phyloP scores from a whole-genome alignment of 2,329 filamentous ascomycete genomes.

The Penicillium sp. region DNA sequence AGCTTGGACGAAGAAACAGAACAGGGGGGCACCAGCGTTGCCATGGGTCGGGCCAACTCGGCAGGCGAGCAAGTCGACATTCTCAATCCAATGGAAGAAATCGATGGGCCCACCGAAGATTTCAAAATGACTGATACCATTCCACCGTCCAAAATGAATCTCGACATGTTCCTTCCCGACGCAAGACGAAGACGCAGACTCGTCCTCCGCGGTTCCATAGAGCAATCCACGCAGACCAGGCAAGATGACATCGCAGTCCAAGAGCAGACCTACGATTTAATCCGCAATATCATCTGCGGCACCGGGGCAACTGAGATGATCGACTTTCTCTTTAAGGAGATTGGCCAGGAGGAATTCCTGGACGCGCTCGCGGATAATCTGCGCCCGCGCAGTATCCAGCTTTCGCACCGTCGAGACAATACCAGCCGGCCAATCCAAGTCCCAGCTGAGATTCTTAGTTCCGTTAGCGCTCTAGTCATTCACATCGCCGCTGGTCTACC shows the following conservation, averaged over 20 bases:
- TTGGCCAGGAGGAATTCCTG: constrained; percentile 79
- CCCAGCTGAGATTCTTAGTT: constrained; percentile 69
- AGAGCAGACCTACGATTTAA: constrained; percentile 85
- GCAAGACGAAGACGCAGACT: constrained; percentile 46
- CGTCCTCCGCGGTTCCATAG: constrained; percentile 67
- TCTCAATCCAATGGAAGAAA: constrained; percentile 55
- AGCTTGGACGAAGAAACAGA: constrained; percentile 39
- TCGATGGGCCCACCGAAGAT: constrained; percentile 35
- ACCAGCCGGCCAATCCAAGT: constrained; percentile 35
- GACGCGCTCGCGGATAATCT: constrained; percentile 80
- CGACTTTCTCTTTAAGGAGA: constrained; percentile 75
- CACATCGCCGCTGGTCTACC: constrained; percentile 85
- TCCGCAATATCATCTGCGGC: constrained; percentile 84
- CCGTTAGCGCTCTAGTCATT: constrained; percentile 80
- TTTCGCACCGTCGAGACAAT: constrained; percentile 37
- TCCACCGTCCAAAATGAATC: constrained; percentile 45
- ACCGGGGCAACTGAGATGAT: constrained; percentile 71
- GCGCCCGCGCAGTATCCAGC: constrained; percentile 52
- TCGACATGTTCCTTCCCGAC: constrained; percentile 43
- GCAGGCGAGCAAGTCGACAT: constrained; percentile 64
- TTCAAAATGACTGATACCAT: constrained; percentile 41
- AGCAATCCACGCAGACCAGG: constrained; percentile 68
- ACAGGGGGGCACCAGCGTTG: constrained; percentile 37
- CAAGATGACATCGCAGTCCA: constrained; percentile 84
- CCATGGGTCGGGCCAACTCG: constrained; percentile 63